These are phyloP conservation scores for Talaromyces trachyspermus DNA, from an alignment of 495 filamentous ascomycete species.

Conservation along the genomic window DNA sequence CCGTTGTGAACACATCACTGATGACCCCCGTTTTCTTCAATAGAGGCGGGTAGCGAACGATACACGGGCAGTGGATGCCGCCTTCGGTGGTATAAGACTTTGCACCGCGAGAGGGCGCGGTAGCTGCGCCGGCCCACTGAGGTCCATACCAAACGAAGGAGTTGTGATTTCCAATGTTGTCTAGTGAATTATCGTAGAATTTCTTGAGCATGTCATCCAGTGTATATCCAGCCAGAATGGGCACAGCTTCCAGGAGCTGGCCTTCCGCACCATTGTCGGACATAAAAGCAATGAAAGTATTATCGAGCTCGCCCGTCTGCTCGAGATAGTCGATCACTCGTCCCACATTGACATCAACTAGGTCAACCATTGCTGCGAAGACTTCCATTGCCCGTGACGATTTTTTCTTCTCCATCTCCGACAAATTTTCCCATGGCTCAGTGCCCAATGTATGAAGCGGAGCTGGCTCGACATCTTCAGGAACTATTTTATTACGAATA, in stretches of 20 bases:
- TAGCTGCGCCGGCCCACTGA: slow-evolving; percentile 57
- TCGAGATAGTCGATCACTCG: slow-evolving; percentile 39
- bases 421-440: slow-evolving; percentile 12
- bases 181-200: slow-evolving; percentile 34
- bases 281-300: slow-evolving; percentile 47
- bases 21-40: slow-evolving; percentile 25
- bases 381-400: slow-evolving; percentile 43
- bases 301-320: slow-evolving; percentile 41
- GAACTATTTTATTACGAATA: slow-evolving; percentile 28
- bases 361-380: slow-evolving; percentile 47
- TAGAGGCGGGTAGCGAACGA: slow-evolving; percentile 26
- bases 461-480: slow-evolving; percentile 25
- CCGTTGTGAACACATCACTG: slow-evolving; percentile 49
- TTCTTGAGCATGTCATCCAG: slow-evolving; percentile 45
- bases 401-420: slow-evolving; percentile 17
- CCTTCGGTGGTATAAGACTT: slow-evolving; percentile 59
- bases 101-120: slow-evolving; percentile 53
- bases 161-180: slow-evolving; percentile 54
- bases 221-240: slow-evolving; percentile 18
- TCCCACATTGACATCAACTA: slow-evolving; percentile 43
- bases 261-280: slow-evolving; percentile 49
- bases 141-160: slow-evolving; percentile 62
- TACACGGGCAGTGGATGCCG: slow-evolving; percentile 51
- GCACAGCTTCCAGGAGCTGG: slow-evolving; percentile 14
- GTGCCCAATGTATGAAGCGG: slow-evolving; percentile 9